phyloP scores from a whole-genome alignment of 352 stramenopile species.

The Globisporangium mamillatum region DNA sequence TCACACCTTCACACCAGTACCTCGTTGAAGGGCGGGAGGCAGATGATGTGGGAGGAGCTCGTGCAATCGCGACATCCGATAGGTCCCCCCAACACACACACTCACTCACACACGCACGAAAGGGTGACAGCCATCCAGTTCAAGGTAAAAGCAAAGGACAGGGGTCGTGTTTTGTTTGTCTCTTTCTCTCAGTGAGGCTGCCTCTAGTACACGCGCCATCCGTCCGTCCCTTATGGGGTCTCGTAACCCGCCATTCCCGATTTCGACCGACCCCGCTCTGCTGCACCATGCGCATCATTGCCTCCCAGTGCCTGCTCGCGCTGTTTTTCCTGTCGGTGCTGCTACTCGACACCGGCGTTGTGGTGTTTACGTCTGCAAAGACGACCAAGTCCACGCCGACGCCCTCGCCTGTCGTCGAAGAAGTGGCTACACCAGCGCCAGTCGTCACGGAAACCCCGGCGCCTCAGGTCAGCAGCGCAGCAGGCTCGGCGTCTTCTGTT shows the following conservation, averaged over 20 bases:
- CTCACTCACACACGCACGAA: background rate
- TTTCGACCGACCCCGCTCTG: background rate
- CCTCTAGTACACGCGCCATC: background rate
- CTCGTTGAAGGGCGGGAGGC: too few species aligned
- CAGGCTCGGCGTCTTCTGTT: background rate
- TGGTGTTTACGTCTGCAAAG: slow-evolving; percentile 3
- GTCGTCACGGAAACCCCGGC: background rate
- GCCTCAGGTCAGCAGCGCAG: background rate
- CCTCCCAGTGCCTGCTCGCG: background rate
- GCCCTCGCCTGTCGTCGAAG: background rate
- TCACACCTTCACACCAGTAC: too few species aligned
- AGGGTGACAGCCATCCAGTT: background rate
- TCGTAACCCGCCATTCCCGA: slow-evolving; percentile 1
- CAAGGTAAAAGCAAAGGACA: background rate
- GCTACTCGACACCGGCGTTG: background rate
- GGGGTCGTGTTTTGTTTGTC: background rate
- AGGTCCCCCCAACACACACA: background rate
- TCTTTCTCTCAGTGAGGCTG: background rate
- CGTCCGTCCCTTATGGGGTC: background rate
- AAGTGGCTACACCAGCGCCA: background rate
- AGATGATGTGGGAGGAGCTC: background rate
- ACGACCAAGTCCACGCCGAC: slow-evolving; percentile 5
- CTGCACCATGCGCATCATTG: slow-evolving; percentile 3
- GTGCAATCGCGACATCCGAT: background rate
- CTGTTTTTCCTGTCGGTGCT: background rate